These are phyloP conservation scores for Diutina sp. DNA, from an alignment of 1,139 yeast species.

Conservation along the genomic window DNA sequence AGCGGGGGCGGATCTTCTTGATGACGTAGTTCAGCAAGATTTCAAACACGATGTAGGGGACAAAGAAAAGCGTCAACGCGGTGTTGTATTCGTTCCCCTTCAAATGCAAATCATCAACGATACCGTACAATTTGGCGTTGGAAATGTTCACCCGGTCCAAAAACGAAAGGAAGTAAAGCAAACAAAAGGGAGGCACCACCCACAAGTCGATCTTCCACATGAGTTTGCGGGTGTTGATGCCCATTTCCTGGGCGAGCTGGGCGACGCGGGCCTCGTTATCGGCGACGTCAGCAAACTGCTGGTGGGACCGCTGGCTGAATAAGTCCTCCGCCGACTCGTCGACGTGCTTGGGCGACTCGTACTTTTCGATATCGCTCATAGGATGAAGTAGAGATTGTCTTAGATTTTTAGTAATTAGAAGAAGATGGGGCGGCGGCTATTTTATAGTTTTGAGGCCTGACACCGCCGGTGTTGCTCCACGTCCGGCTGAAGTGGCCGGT, in stretches of 20 bases:
- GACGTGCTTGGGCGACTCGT: not conserved
- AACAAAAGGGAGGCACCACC: not conserved
- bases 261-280: not conserved
- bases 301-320: not conserved
- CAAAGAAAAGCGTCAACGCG: constrained; percentile 57
- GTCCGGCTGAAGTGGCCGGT: not conserved
- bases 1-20: constrained; percentile 23
- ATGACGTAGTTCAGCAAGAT: constrained; percentile 52
- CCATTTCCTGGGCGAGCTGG: not conserved
- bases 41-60: constrained; percentile 59
- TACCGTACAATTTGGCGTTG: constrained; percentile 60
- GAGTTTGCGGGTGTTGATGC: not conserved
- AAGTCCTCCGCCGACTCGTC: not conserved
- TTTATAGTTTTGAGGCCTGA: not conserved
- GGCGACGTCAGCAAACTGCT: not conserved
- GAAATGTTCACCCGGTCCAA: constrained; percentile 66
- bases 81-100: constrained; percentile 49
- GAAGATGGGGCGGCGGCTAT: not conserved
- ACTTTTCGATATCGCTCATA: not conserved
- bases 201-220: constrained; percentile 1
- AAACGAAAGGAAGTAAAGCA: constrained; percentile 37
- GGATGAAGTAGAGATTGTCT: too few relatives aligned
- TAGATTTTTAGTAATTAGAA: too few relatives aligned
- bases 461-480: not conserved
- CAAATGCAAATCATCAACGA: constrained; percentile 37